Conservation (phyloP, 1,139 yeast species). For the Nakaseomyces nivariensis region DNA sequence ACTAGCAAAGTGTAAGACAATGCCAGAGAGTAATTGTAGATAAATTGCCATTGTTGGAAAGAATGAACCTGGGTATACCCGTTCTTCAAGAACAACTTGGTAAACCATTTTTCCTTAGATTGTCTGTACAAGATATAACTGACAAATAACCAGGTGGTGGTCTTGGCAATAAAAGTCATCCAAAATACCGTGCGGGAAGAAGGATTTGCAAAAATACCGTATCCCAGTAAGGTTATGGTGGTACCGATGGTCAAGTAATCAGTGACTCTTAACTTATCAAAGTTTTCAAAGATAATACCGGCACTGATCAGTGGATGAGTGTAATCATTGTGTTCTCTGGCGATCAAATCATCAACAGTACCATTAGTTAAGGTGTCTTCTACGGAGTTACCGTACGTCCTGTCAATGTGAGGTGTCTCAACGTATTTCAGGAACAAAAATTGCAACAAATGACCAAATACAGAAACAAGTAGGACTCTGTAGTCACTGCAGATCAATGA, state of each 20-base stretch:
- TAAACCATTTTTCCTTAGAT: conserved; percentile 54
- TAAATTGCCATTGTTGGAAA: conserved; percentile 65
- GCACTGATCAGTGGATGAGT: conserved; percentile 51
- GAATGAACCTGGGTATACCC: conserved; percentile 63
- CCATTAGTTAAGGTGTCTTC: conserved; percentile 12
- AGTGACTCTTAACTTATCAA: conserved; percentile 54
- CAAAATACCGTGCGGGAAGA: conserved; percentile 32
- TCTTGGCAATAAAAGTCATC: conserved; percentile 42
- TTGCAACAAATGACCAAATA: conserved; percentile 71
- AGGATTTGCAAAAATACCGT: conserved; percentile 5
- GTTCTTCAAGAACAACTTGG: conserved; percentile 55
- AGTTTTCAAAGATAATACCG: conserved; percentile 38
- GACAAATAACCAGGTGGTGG: conserved; percentile 45
- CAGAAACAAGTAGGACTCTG: conserved; percentile 58
- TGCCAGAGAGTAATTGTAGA: conserved; percentile 46
- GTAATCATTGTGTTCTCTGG: conserved; percentile 32
- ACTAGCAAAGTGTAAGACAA: conserved; percentile 34
- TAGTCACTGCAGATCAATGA: conserved; percentile 72
- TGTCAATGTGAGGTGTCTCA: conserved; percentile 83
- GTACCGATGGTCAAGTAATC: conserved; percentile 51
- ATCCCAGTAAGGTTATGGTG: conserved; percentile 34
- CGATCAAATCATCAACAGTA: conserved; percentile 29
- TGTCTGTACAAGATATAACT: conserved; percentile 50
- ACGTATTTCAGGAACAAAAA: conserved; percentile 68
- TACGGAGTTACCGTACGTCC: conserved; percentile 45